A percentile compares a stretch with the other conserved stretches of the same genome.
These are phyloP conservation scores for Alnus rubra DNA, from an alignment of 306 rosid genomes.

Conservation along the genomic window DNA sequence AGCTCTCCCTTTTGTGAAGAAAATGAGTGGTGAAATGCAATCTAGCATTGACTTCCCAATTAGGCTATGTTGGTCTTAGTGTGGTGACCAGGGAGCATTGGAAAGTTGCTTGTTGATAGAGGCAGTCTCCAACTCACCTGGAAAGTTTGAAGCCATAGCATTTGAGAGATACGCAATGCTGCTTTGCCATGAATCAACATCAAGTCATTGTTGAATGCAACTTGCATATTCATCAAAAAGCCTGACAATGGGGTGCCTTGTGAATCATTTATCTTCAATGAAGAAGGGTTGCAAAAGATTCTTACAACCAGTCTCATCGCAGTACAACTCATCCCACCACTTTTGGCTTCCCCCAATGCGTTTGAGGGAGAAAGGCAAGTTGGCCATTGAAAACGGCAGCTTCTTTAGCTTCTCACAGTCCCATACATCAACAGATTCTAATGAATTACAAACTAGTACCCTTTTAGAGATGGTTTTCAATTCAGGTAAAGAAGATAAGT, in stretches of 20 bases:
- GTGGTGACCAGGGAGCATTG: no score
- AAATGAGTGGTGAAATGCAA: background rate
- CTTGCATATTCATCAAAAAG: background rate
- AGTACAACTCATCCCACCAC: conserved; percentile 16
- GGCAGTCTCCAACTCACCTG: background rate
- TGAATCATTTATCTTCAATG: conserved; percentile 5
- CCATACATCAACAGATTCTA: conserved; percentile 14
- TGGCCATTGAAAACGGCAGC: conserved; percentile 2
- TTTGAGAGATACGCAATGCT: background rate
- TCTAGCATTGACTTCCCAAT: background rate
- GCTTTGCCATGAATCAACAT: background rate
- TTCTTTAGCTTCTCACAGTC: conserved; percentile 22
- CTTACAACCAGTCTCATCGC: conserved; percentile 11
- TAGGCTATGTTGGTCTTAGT: background rate
- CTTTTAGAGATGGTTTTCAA: conserved; percentile 7
- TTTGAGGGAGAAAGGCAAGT: background rate
- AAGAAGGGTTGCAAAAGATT: conserved; percentile 3
- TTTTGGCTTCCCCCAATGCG: conserved; percentile 11
- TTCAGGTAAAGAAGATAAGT: conserved; percentile 12
- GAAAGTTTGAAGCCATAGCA: background rate
- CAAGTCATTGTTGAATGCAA: background rate
- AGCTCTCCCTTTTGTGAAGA: background rate
- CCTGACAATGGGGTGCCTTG: background rate
- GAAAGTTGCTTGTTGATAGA: background rate
- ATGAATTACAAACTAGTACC: conserved; percentile 3